These are phyloP conservation scores for Fraxinus velutina DNA, from an alignment of 305 asterid genomes.

Conservation along the genomic window DNA sequence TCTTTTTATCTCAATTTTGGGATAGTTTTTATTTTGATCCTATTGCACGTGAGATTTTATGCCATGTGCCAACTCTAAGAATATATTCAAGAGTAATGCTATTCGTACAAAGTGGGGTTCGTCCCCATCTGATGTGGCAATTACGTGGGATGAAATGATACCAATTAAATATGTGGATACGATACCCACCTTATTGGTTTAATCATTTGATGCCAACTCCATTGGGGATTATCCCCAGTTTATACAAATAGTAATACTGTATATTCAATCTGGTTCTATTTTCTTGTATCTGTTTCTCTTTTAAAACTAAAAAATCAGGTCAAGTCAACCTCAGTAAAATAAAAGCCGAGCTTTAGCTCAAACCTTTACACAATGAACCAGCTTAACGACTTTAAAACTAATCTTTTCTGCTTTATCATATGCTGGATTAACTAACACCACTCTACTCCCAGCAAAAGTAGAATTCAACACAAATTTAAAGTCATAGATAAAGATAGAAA, in stretches of 20 bases:
- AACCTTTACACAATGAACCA: background rate
- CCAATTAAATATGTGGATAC: background rate
- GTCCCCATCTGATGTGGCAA: background rate
- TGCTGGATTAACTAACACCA: background rate
- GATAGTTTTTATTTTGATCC: background rate
- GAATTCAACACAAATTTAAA: background rate
- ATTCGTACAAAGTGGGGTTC: background rate
- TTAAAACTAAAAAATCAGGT: background rate
- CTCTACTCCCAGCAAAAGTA: background rate
- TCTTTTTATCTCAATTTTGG: background rate
- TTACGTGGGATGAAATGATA: background rate
- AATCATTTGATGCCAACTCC: background rate
- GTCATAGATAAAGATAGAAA: background rate
- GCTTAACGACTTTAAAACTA: slow-evolving; percentile 8
- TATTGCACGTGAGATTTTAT: background rate
- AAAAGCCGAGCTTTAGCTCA: background rate
- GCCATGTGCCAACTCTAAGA: background rate
- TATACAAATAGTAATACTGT: background rate
- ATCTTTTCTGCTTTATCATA: background rate
- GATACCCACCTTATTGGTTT: background rate
- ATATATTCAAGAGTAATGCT: background rate
- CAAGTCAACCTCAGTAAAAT: background rate
- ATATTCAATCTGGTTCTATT: background rate
- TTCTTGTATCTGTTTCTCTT: background rate
- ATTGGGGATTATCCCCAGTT: background rate